Base-by-base conservation (phyloP, 768 basidiomycete species). In the Chalciporus pseudorubinellus region DNA sequence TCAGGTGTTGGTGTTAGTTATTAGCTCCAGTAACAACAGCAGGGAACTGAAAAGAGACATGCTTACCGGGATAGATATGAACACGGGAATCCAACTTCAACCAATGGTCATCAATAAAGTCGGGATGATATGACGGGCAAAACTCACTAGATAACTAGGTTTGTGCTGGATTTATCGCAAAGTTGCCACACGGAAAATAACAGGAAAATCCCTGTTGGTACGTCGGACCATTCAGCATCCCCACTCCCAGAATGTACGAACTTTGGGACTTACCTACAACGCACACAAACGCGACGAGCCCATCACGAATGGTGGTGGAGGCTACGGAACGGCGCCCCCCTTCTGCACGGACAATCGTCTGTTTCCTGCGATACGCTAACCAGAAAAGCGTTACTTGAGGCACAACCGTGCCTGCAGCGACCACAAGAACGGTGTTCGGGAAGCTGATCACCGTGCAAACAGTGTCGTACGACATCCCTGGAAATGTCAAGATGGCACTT, bases 231-330 rank as follows among this genome's bases (percentile, higher is more conserved):
- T 36, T 36, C 34, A 36, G 14, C 2, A 14, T n/a, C 7, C 14
- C 1, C 13, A 57, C 4, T 18, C 44, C 9, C 7, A 31, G 14
- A 42, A 10, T 24, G 14, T 4, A 2, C 13, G 6, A n/a, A 8
- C 3, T n/a, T n/a, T n/a, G n/a, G n/a, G n/a, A 24, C 64, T 64
- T 24, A 65, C 64, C 44, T 14, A 18, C 16, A 18, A 67, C 10
- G 11, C 40, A 53, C 7, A n/a, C 6, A 4, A 65, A 65, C 8
- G 50, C 55, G 1, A 56, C 3, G 2, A 56, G 3, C 21, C 64
- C 60, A 28, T 65, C 64, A 3, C 64, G 57, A 13, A 65, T 59
- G 9, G 65, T 67, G 1, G 62, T 36, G 10, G 48, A 61, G 10
- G 53, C 55, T 20, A 60, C 34, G 9, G 42, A 45, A 10, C 38